Evolutionary conservation across 2,329 filamentous ascomycete genomes (phyloP).

Genomic region (Aureobasidium sp.): DNA sequence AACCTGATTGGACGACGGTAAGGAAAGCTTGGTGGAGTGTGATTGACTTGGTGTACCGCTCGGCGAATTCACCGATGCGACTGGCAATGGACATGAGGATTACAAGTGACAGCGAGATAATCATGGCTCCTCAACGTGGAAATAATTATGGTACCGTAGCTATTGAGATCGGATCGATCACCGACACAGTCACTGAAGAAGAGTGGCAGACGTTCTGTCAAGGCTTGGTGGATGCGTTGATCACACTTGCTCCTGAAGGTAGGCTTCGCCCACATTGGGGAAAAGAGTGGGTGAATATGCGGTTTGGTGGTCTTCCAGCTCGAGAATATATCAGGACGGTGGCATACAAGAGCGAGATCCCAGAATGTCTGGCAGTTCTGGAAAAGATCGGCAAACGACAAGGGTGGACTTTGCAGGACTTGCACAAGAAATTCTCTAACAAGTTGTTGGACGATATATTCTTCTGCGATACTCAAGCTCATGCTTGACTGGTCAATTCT

Average conservation of each 20-base stretch:
- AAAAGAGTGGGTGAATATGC: conserved; percentile 26
- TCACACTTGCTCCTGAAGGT: conserved; percentile 15
- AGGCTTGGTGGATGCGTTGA: conserved; percentile 33
- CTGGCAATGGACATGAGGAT: conserved; percentile 10
- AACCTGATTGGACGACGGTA: conserved; percentile 33
- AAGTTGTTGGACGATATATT: conserved; percentile 29
- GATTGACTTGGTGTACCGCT: conserved; percentile 34
- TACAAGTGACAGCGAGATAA: conserved; percentile 29
- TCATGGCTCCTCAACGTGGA: conserved; percentile 37
- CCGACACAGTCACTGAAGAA: conserved; percentile 24
- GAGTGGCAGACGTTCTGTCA: conserved; percentile 35
- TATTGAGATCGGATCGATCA: conserved; percentile 32
- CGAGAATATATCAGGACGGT: conserved; percentile 28
- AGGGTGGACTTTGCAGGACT: conserved; percentile 31
- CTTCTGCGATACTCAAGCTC: background rate
- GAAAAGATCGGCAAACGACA: conserved; percentile 30
- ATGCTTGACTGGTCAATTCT: background rate
- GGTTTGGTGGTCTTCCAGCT: conserved; percentile 15
- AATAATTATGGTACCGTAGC: conserved; percentile 34
- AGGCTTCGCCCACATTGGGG: conserved; percentile 35
- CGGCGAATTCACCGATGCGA: conserved; percentile 14
- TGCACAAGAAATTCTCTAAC: conserved; percentile 34
- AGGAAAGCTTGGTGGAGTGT: conserved; percentile 43
- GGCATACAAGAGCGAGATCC: conserved; percentile 32
- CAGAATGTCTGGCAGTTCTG: conserved; percentile 28